Evolutionary conservation across 495 filamentous ascomycete species (phyloP).

Genomic region (Staphylotrichum tortipilum): DNA sequence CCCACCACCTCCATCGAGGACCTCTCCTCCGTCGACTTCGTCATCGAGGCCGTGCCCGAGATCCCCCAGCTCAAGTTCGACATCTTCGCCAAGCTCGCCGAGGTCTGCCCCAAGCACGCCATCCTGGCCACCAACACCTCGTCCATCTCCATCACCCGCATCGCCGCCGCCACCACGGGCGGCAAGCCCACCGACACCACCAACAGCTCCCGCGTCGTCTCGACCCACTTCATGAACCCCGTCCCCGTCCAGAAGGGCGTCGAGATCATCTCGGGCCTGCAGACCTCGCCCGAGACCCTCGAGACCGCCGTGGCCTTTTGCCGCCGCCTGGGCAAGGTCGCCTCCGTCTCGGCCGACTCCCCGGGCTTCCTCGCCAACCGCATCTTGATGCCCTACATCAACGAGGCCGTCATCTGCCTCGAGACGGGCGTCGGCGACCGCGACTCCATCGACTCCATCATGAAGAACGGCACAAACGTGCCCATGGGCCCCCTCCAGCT

Average conservation of each 20-base stretch:
- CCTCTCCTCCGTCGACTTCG: conserved; percentile 82
- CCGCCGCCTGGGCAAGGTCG: conserved; percentile 84
- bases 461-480: conserved; percentile 98
- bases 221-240: conserved; percentile 99
- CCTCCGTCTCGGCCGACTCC: conserved; percentile 76
- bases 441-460: conserved; percentile 92
- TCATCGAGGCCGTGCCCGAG: conserved; percentile 97
- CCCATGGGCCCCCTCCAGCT: conserved; percentile 93
- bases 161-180: conserved; percentile 72
- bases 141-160: conserved; percentile 93
- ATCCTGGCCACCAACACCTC: conserved; percentile 97
- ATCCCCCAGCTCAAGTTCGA: conserved; percentile 76
- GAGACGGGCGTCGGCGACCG: conserved; percentile 83
- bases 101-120: conserved; percentile 75
- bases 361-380: conserved; percentile 95
- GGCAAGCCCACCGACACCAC: conserved; percentile 65
- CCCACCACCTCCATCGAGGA: conserved; percentile 67
- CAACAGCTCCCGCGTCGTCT: conserved; percentile 78
- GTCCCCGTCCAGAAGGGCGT: conserved; percentile 96
- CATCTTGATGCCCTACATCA: conserved; percentile 99
- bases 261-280: conserved; percentile 89
- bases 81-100: conserved; percentile 78
- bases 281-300: conserved; percentile 75
- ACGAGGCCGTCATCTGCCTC: conserved; percentile 93
- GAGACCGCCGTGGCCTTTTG: conserved; percentile 81